These are phyloP conservation scores for Anthracocystis panici-leucophaei DNA, from an alignment of 1,284 basidiomycete species.

Conservation along the genomic window DNA sequence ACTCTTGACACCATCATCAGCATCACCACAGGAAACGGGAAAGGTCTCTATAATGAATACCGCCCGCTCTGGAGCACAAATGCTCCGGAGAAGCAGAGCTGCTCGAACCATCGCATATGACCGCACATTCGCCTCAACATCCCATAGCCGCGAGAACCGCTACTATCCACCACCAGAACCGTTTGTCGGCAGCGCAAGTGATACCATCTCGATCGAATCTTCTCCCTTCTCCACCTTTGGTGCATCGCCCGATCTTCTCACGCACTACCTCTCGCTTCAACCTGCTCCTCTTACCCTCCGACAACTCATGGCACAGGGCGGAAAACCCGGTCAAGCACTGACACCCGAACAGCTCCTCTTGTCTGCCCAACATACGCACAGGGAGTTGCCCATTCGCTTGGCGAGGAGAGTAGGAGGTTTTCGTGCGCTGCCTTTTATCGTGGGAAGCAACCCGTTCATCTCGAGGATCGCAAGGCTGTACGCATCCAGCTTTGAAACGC, in stretches of 20 bases:
- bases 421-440: conserved; percentile 74
- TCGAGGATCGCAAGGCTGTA: conserved; percentile 80
- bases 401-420: conserved; percentile 65
- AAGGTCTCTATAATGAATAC: conserved; percentile 12
- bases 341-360: conserved; percentile 58
- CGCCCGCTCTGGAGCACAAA: conserved; percentile 10
- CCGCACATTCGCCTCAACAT: conserved; percentile 23
- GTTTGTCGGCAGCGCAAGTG: conserved; percentile 20
- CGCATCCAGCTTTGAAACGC: conserved; percentile 79
- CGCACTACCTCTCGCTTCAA: conserved; percentile 51
- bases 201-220: conserved; percentile 28
- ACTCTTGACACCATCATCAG: background rate
- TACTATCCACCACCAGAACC: conserved; percentile 54
- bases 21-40: background rate
- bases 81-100: conserved; percentile 10
- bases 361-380: conserved; percentile 63
- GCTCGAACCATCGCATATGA: background rate
- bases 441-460: conserved; percentile 89
- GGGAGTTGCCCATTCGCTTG: conserved; percentile 67
- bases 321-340: conserved; percentile 55
- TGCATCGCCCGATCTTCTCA: conserved; percentile 60
- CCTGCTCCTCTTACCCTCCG: conserved; percentile 63
- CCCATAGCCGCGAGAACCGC: conserved; percentile 25
- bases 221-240: conserved; percentile 61
- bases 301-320: conserved; percentile 61